Evolutionary conservation across 352 stramenopile genomes (phyloP), one percentile per base, ranked within the genome.

Genomic region (Phytopythium mirpurense): DNA sequence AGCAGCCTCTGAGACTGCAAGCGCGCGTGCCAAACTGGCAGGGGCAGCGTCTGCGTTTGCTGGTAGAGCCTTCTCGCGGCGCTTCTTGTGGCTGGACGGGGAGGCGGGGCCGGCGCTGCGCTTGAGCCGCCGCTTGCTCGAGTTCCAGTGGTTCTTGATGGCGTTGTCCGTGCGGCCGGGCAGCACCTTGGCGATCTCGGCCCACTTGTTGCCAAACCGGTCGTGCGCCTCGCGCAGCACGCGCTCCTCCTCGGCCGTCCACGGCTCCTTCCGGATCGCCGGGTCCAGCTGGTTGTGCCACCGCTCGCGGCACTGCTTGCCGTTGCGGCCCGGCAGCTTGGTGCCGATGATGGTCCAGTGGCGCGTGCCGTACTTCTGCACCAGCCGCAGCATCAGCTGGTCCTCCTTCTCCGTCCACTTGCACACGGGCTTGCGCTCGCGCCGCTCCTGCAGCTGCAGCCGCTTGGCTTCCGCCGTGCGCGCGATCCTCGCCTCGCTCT

Each of bases 341-440:
- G 97, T 98, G 51, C 96, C 93, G 54, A 99, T 99, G 67, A 98
- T 84, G 15, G 91, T 96, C 97, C 97, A 99, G 59, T 97, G 87
- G 65, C 98, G 98, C 18, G 83, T 90, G 47, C 97, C 97, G 51
- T 93, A 95, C 60, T 93, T 84, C 46, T 90, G 73, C 56, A 97
- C 88, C 27, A 91, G 71, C 58, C 88, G 85, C 51, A 91, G 70
- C 70, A 98, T 92, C 32, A 95, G 56, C 44, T 79, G 60, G 45
- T 98, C 91, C 63, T 98, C 91, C 53, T 95, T 88, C 47, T 88
- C 77, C 3, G 80, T 89, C 83, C 83, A 93, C 56, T 92, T 93
- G 67, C 75, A 82, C 58, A 94, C 76, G 16, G 79, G 78, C 38
- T 93, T 93, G 60, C 82, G 75, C 49, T 90, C 78, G 52, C 49